Percentiles rank a stretch among this genome's conserved stretches.
phyloP scores from a whole-genome alignment of 805 yeast genomes.

The Candida ipomoeae region DNA sequence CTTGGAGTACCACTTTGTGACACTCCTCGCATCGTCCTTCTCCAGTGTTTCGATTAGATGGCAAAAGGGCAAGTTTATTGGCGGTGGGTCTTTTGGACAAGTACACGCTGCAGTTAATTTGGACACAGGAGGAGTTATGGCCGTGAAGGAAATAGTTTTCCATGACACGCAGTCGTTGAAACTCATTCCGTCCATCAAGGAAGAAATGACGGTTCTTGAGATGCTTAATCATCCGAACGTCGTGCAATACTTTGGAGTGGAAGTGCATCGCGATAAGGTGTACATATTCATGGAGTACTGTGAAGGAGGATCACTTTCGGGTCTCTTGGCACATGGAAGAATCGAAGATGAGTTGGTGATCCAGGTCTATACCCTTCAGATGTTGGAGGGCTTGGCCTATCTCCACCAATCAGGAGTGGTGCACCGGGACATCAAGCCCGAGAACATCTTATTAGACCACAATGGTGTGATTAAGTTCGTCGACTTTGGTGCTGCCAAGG shows the following conservation, averaged over 20 bases:
- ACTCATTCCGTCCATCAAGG: conserved; percentile 82
- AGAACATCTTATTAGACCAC: conserved; percentile 83
- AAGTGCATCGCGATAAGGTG: conserved; percentile 92
- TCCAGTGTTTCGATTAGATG: conserved; percentile 90
- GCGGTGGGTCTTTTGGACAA: conserved; percentile 94
- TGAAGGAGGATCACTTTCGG: conserved; percentile 90
- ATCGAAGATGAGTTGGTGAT: conserved; percentile 93
- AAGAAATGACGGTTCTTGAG: conserved; percentile 94
- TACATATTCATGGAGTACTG: conserved; percentile 97
- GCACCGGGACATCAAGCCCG: conserved; percentile 97
- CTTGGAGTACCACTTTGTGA: conserved; percentile 80
- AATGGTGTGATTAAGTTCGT: conserved; percentile 92
- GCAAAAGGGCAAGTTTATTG: conserved; percentile 93
- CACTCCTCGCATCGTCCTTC: conserved; percentile 82
- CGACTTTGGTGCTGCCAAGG: conserved; percentile 97
- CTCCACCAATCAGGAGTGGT: conserved; percentile 91
- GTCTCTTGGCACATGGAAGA: conserved; percentile 82
- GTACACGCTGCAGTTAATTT: conserved; percentile 89
- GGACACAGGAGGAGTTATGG: conserved; percentile 94
- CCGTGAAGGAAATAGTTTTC: conserved; percentile 91
- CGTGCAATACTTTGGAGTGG: conserved; percentile 95
- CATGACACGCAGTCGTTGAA: conserved; percentile 84
- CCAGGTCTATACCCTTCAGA: conserved; percentile 83
- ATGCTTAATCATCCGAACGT: conserved; percentile 94
- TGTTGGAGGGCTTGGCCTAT: conserved; percentile 93